Evolutionary conservation across 129 eudicot species (phyloP).

Genomic region (Ambrosia artemisiifolia): DNA sequence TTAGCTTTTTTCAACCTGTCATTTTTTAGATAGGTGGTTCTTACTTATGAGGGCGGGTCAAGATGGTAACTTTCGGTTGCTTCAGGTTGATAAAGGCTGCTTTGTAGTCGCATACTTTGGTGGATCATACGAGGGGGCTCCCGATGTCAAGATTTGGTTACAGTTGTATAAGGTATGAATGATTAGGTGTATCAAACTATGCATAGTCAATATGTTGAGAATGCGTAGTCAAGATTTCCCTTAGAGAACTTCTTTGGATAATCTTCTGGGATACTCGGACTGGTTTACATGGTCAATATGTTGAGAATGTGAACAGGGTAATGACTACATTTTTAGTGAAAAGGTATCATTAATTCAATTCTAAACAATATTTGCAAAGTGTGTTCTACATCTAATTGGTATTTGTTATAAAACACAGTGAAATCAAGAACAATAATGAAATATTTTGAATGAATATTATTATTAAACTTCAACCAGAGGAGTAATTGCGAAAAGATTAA

Average conservation of each 20-base stretch:
- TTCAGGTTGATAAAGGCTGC: constrained; percentile 70
- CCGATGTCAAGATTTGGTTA: constrained; percentile 91
- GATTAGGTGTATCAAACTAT: neutral
- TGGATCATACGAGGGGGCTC: constrained; percentile 82
- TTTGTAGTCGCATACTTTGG: constrained; percentile 95
- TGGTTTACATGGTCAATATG: constrained; percentile 40
- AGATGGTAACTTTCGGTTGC: neutral
- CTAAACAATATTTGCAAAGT: neutral
- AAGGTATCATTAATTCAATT: constrained; percentile 20
- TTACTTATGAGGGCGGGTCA: neutral
- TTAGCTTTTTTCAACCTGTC: neutral
- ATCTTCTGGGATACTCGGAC: constrained; percentile 39
- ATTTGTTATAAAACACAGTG: no score
- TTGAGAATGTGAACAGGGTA: constrained; percentile 50
- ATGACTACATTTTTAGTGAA: constrained; percentile 35
- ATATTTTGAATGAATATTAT: no score
- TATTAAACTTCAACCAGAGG: no score
- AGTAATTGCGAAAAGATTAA: no score
- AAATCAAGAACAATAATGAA: no score
- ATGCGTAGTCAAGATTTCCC: no score
- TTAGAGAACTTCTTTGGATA: constrained; percentile 22
- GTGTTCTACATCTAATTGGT: neutral
- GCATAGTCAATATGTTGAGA: no score
- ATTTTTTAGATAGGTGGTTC: neutral
- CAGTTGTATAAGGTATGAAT: constrained; percentile 66